These are phyloP conservation scores for Trichoderma pleuroti DNA, from an alignment of 2,329 filamentous ascomycete species.

Conservation along the genomic window DNA sequence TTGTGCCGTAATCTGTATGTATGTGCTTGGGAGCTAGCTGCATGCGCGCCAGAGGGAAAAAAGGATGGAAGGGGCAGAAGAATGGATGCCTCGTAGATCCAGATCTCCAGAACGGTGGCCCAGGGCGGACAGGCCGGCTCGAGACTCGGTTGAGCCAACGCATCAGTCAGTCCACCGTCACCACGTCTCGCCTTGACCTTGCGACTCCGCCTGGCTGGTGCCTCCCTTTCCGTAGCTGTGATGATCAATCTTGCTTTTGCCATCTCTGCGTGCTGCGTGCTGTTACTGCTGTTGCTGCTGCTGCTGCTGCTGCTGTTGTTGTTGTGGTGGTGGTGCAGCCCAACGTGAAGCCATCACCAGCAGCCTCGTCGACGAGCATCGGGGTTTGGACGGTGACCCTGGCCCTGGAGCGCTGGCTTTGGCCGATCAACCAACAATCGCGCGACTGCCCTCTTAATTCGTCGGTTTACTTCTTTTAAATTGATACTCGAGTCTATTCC, in stretches of 20 bases:
- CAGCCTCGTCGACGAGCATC: background rate
- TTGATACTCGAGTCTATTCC: background rate
- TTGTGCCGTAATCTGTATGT: background rate
- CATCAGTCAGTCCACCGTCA: conserved; percentile 24
- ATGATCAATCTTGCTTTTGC: background rate
- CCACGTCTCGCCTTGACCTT: conserved; percentile 6
- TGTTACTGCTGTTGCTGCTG: background rate
- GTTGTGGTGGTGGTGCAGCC: background rate
- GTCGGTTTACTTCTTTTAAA: background rate
- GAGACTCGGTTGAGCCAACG: conserved; percentile 18
- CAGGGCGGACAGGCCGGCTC: conserved; percentile 20
- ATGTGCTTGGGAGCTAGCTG: background rate
- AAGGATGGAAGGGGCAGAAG: background rate
- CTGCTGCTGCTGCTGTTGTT: background rate
- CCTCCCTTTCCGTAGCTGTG: conserved; percentile 5
- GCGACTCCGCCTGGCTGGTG: background rate
- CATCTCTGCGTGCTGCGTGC: background rate
- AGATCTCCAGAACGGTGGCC: conserved; percentile 9
- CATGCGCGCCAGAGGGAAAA: background rate
- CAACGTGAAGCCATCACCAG: conserved; percentile 18
- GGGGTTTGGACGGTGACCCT: background rate
- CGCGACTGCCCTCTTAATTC: background rate
- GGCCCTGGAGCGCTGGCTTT: background rate
- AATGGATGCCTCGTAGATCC: conserved; percentile 10
- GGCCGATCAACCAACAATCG: background rate